Percentiles rank a stretch among this genome's conserved stretches.
Conservation (phyloP, 176 grass and related monocot species). For the Musa acuminata region DNA sequence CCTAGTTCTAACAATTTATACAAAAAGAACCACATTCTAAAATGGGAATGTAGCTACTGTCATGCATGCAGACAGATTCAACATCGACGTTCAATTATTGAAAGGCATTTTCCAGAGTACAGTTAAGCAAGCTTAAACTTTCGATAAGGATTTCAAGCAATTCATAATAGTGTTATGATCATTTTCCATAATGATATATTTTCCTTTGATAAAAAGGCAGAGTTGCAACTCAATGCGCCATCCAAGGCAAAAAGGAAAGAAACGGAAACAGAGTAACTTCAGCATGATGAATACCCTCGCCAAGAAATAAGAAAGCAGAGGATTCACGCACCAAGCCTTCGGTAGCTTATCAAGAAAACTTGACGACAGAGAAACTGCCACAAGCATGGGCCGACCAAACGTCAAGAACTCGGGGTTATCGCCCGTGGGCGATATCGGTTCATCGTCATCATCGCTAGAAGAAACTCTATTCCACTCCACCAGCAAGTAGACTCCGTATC, state of each 20-base stretch:
- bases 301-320: background rate
- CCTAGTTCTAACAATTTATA: too few relatives aligned
- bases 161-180: too few relatives aligned
- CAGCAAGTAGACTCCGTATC: constrained; percentile 78
- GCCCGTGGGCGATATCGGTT: background rate
- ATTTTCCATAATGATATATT: too few relatives aligned
- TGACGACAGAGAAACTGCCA: constrained; percentile 40
- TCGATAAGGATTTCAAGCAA: too few relatives aligned
- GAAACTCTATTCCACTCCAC: constrained; percentile 49
- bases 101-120: too few relatives aligned
- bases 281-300: background rate
- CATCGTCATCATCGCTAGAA: constrained; percentile 14
- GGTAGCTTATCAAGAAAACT: constrained; percentile 57
- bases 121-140: too few relatives aligned
- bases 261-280: background rate
- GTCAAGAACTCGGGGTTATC: constrained; percentile 30
- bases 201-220: too few relatives aligned
- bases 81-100: too few relatives aligned
- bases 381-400: constrained; percentile 60
- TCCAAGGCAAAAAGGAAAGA: background rate
- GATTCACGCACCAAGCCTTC: constrained; percentile 62
- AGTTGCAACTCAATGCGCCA: background rate
- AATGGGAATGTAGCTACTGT: too few relatives aligned
- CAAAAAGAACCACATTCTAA: too few relatives aligned
- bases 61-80: too few relatives aligned